Percentiles rank a stretch among this genome's conserved stretches.
These are phyloP conservation scores for Aspergillus sp. DNA, from an alignment of 2,329 filamentous ascomycete genomes.

Conservation along the genomic window DNA sequence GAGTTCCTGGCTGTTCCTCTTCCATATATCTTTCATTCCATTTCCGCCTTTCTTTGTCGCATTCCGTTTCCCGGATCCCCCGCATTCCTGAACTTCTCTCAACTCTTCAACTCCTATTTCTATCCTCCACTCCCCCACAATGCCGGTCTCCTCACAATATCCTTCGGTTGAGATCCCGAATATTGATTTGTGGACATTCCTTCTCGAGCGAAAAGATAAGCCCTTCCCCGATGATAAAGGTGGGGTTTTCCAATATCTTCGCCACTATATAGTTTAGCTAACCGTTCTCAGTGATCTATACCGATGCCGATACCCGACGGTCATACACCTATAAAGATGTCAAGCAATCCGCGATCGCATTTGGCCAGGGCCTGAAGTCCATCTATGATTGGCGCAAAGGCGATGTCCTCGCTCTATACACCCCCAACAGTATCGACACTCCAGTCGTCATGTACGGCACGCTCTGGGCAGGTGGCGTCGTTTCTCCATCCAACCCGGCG, in stretches of 20 bases:
- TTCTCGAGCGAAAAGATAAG: conserved; percentile 69
- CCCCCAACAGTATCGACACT: conserved; percentile 83
- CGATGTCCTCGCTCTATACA: conserved; percentile 79
- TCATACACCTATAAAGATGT: conserved; percentile 71
- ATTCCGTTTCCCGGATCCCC: not conserved
- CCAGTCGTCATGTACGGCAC: conserved; percentile 74
- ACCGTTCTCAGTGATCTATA: conserved; percentile 66
- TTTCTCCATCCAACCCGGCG: conserved; percentile 84
- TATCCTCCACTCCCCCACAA: conserved; percentile 39
- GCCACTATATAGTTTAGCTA: conserved; percentile 1
- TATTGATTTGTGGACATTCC: conserved; percentile 73
- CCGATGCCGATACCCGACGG: conserved; percentile 69
- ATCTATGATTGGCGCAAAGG: conserved; percentile 77
- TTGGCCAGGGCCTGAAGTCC: conserved; percentile 75
- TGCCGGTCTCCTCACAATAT: conserved; percentile 71
- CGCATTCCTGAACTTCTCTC: not conserved
- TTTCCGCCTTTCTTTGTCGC: not conserved
- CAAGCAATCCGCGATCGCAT: conserved; percentile 66
- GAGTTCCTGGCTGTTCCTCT: not conserved
- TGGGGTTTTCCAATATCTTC: conserved; percentile 36
- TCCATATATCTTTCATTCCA: not conserved
- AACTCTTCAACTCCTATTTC: not conserved
- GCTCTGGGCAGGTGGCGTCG: conserved; percentile 77
- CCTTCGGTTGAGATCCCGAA: conserved; percentile 68
- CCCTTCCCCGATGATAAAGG: conserved; percentile 72